Percentiles rank a stretch among this genome's conserved stretches.
Conservation (phyloP, 164 flowering plant species). For the Protea cynaroides region DNA sequence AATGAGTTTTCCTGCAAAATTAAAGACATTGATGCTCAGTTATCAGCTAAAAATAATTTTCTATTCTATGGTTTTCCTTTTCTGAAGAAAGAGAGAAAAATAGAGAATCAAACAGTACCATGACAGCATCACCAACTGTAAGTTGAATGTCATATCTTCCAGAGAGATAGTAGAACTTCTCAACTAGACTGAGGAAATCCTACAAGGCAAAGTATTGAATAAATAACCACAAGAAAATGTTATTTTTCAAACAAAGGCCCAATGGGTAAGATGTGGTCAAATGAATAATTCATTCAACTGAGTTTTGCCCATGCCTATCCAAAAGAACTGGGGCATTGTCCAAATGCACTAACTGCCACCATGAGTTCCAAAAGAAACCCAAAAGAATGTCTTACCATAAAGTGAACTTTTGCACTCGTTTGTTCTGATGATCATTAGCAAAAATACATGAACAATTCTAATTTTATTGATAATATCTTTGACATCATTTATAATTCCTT, state of each 20-base stretch:
- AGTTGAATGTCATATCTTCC: constrained; percentile 86
- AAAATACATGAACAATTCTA: too few species aligned
- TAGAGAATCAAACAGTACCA: constrained; percentile 45
- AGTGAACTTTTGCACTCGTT: too few species aligned
- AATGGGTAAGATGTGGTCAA: not conserved
- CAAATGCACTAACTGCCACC: not conserved
- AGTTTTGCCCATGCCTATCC: not conserved
- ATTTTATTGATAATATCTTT: too few species aligned
- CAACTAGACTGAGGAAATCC: constrained; percentile 96
- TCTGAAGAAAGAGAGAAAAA: constrained; percentile 1
- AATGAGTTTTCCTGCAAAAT: constrained; percentile 88
- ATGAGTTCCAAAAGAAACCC: not conserved
- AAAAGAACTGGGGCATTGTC: not conserved
- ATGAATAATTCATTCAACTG: not conserved
- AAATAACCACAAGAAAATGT: not conserved
- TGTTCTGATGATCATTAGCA: too few species aligned
- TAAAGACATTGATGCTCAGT: constrained; percentile 6
- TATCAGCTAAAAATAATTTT: not conserved
- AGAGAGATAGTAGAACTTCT: constrained; percentile 86
- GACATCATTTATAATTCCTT: too few species aligned
- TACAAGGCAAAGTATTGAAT: constrained; percentile 17
- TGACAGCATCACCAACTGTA: constrained; percentile 84
- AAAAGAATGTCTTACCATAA: not conserved
- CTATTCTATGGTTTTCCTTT: too few species aligned
- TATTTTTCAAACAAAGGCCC: not conserved